These are phyloP conservation scores for Coemansia guatemalensis DNA, from an alignment of 192 early-diverging fungal species.

Conservation along the genomic window DNA sequence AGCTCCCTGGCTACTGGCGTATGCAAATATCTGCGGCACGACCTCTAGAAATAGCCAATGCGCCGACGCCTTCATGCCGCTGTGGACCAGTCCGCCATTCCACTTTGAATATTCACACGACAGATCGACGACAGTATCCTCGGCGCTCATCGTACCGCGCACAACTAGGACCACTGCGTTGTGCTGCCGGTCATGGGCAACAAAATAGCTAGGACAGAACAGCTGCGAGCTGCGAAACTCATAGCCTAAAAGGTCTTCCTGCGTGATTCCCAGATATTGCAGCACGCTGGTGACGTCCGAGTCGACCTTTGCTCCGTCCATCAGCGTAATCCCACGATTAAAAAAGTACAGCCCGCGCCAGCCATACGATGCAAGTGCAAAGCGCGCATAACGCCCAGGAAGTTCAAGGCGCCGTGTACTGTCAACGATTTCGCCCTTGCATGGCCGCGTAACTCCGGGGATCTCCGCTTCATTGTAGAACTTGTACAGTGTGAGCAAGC, in stretches of 20 bases:
- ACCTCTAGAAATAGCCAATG: slow-evolving; percentile 70
- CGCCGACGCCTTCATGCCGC: slow-evolving; percentile 73
- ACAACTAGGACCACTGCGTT: slow-evolving; percentile 67
- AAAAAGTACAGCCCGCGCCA: slow-evolving; percentile 74
- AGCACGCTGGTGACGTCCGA: slow-evolving; percentile 66
- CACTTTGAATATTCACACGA: slow-evolving; percentile 76
- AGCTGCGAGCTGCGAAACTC: slow-evolving; percentile 65
- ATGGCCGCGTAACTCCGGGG: slow-evolving; percentile 37
- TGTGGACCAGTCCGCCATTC: slow-evolving; percentile 75
- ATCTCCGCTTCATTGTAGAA: slow-evolving; percentile 57
- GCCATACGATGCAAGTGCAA: slow-evolving; percentile 66
- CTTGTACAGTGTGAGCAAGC: slow-evolving; percentile 64
- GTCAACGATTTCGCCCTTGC: slow-evolving; percentile 32
- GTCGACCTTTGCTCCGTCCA: slow-evolving; percentile 64
- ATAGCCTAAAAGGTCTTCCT: slow-evolving; percentile 66
- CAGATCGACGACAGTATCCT: slow-evolving; percentile 74
- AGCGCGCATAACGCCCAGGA: slow-evolving; percentile 57
- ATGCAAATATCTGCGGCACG: slow-evolving; percentile 63
- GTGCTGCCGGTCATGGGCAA: slow-evolving; percentile 62
- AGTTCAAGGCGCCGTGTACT: slow-evolving; percentile 50
- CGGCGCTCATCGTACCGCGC: slow-evolving; percentile 71
- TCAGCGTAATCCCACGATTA: slow-evolving; percentile 66
- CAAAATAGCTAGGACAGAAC: slow-evolving; percentile 71
- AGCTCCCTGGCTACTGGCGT: slow-evolving; percentile 53
- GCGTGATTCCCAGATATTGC: slow-evolving; percentile 61